A percentile compares a stretch with the other conserved stretches of the same genome.
Conservation (phyloP, 345 rosid genomes). For the Salix exigua region DNA sequence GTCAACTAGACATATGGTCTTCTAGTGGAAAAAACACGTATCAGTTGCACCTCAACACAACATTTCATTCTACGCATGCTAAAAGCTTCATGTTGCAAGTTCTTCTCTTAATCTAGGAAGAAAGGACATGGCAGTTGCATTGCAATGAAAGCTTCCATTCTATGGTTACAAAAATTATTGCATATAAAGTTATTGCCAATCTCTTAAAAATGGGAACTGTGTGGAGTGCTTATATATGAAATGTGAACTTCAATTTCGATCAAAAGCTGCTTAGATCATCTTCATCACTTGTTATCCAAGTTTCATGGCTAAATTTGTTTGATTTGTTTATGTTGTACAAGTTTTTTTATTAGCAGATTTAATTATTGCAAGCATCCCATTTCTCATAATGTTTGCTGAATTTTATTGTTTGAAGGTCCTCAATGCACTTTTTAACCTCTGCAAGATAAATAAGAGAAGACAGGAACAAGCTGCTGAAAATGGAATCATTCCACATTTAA, state of each 20-base stretch:
- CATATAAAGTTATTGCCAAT: not conserved
- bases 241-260: not conserved
- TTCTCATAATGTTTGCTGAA: not conserved
- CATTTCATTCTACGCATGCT: not conserved
- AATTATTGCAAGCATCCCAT: not conserved
- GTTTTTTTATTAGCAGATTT: not conserved
- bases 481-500: constrained; percentile 96
- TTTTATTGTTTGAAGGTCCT: constrained; percentile 62
- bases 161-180: not conserved
- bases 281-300: not conserved
- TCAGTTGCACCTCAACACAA: not conserved
- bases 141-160: not conserved
- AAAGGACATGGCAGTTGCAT: not conserved
- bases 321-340: not conserved
- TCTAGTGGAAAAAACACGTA: not conserved
- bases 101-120: not conserved
- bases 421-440: constrained; percentile 86
- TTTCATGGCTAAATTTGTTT: not conserved
- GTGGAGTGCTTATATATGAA: not conserved
- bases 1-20: not conserved
- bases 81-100: not conserved
- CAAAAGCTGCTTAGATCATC: not conserved
- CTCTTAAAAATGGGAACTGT: not conserved
- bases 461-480: constrained; percentile 99
- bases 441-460: constrained; percentile 98